These are phyloP conservation scores for Sherardia arvensis DNA, from an alignment of 257 asterid species.

Conservation along the genomic window DNA sequence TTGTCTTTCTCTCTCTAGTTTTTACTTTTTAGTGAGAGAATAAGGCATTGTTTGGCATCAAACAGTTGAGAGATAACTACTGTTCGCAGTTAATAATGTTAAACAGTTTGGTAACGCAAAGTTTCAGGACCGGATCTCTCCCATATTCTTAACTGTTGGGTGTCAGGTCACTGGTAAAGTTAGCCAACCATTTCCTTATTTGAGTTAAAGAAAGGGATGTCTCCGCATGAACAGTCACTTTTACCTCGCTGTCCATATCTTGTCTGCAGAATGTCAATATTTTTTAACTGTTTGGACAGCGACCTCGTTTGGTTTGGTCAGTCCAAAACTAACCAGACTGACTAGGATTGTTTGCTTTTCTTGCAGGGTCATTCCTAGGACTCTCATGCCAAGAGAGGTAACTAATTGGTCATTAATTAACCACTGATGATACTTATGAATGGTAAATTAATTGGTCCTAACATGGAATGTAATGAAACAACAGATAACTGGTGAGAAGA, in stretches of 20 bases:
- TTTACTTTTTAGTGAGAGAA: neutral
- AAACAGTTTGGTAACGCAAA: slow-evolving; percentile 1
- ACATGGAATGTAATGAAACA: neutral
- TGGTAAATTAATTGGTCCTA: too few species aligned
- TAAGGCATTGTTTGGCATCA: neutral
- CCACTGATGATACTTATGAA: too few species aligned
- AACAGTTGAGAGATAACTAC: neutral
- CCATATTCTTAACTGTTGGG: slow-evolving; percentile 11
- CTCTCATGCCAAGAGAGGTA: slow-evolving; percentile 96
- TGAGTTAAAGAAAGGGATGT: neutral
- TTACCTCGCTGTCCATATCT: neutral
- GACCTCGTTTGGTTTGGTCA: neutral
- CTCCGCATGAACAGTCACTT: slow-evolving; percentile 7
- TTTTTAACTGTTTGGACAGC: neutral
- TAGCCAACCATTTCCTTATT: slow-evolving; percentile 8
- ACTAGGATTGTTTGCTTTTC: neutral
- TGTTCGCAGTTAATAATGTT: neutral
- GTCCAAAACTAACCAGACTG: too few species aligned
- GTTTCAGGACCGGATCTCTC: slow-evolving; percentile 12
- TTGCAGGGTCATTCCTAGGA: slow-evolving; percentile 83
- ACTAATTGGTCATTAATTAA: neutral
- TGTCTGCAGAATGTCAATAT: neutral
- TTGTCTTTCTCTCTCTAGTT: slow-evolving; percentile 1
- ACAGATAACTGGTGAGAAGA: slow-evolving; percentile 65
- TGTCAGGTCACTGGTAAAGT: slow-evolving; percentile 7